A percentile compares a stretch with the other conserved stretches of the same genome.
Conservation (phyloP, 345 rosid genomes). For the Conringia planisiliqua region DNA sequence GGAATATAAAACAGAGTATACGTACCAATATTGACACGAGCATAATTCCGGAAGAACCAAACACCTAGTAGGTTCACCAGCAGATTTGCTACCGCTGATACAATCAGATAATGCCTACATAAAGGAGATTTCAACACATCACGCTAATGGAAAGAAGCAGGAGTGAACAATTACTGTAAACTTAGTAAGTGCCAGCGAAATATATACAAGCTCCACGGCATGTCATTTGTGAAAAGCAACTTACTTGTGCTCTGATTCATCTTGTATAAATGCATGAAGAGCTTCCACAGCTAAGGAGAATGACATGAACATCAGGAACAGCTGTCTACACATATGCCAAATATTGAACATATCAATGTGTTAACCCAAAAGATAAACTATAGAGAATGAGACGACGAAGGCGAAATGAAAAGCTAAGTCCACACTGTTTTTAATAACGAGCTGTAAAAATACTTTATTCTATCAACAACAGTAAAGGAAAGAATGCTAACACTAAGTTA, state of each 20-base stretch:
- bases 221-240: conserved; percentile 21
- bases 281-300: conserved; percentile 98
- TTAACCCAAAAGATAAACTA: conserved; percentile 31
- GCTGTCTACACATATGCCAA: conserved; percentile 95
- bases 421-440: neutral
- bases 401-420: neutral
- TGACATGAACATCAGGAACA: conserved; percentile 98
- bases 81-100: conserved; percentile 93
- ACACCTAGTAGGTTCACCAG: conserved; percentile 92
- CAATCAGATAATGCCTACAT: conserved; percentile 93
- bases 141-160: neutral
- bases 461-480: conserved; percentile 6
- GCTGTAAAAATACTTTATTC: neutral
- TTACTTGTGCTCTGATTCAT: conserved; percentile 98
- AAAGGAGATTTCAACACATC: conserved; percentile 5
- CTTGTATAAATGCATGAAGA: conserved; percentile 97
- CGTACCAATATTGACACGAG: conserved; percentile 86
- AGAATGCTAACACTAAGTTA: neutral
- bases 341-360: conserved; percentile 42
- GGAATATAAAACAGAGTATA: conserved; percentile 5
- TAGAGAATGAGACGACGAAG: neutral
- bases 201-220: neutral
- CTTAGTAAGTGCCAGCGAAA: neutral
- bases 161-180: neutral
- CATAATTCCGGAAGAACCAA: conserved; percentile 97